Evolutionary conservation across 2,329 filamentous ascomycete species (phyloP).

Genomic region (Stagonosporopsis rhizophila): DNA sequence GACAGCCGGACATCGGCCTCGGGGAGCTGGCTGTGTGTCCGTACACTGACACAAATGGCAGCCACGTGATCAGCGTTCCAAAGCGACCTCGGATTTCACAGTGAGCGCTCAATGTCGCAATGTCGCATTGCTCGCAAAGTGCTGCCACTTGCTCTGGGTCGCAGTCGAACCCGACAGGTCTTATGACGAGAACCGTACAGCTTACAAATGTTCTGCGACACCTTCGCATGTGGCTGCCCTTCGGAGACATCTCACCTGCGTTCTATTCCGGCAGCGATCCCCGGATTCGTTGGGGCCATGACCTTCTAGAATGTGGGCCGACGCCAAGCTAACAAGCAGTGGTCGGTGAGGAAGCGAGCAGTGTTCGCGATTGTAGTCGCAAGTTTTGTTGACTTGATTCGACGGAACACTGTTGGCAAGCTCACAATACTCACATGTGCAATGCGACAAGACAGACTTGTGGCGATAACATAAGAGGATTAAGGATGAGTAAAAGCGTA

Average conservation of each 20-base stretch:
- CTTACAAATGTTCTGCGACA: constrained; percentile 12
- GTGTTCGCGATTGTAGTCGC: neutral
- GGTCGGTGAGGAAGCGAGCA: neutral
- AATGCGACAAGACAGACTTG: neutral
- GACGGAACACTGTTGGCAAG: neutral
- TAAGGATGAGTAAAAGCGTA: neutral
- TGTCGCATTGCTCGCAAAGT: constrained; percentile 2
- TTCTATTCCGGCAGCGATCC: neutral
- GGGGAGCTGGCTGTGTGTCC: neutral
- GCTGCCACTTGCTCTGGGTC: neutral
- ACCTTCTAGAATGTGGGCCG: constrained; percentile 7
- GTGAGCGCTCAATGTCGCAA: neutral
- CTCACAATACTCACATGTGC: neutral
- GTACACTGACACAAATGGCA: neutral
- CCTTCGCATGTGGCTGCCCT: constrained; percentile 1
- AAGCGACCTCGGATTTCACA: neutral
- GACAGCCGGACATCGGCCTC: neutral
- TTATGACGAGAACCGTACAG: neutral
- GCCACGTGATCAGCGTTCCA: neutral
- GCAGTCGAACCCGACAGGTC: neutral
- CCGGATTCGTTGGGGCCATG: constrained; percentile 2
- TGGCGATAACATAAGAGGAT: too few relatives aligned
- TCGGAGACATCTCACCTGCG: constrained; percentile 3
- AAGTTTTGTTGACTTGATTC: too few relatives aligned
- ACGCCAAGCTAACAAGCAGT: neutral